Percentiles rank a stretch among this genome's conserved stretches.
Conservation (phyloP, 228 moss, liverwort and hornwort genomes). For the Sphagnum magellanicum region DNA sequence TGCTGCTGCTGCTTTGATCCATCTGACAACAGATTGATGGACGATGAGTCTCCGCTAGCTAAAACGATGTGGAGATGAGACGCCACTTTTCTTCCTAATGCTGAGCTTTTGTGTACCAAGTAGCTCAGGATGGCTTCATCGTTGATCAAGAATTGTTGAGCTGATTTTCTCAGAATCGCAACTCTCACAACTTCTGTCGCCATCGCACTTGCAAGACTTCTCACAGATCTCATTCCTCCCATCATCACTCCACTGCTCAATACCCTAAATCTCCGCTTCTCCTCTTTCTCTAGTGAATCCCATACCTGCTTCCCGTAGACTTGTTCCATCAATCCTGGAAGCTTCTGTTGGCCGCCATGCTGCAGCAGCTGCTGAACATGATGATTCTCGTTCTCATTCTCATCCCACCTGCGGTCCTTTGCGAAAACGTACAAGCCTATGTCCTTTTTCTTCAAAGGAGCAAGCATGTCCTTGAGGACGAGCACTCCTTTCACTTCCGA, state of each 20-base stretch:
- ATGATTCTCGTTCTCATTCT: not conserved
- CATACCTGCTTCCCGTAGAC: constrained; percentile 59
- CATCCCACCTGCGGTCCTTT: constrained; percentile 40
- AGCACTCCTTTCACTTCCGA: constrained; percentile 61
- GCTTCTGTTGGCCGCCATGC: not conserved
- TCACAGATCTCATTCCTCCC: constrained; percentile 50
- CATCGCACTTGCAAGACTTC: constrained; percentile 54
- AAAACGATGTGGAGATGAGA: constrained; percentile 44
- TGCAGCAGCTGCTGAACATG: not conserved
- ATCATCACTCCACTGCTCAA: constrained; percentile 53
- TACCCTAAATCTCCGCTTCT: constrained; percentile 29
- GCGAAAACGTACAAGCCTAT: constrained; percentile 44
- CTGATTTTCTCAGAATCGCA: constrained; percentile 45
- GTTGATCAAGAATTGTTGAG: constrained; percentile 21
- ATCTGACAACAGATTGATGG: constrained; percentile 40
- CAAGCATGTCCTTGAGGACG: constrained; percentile 51
- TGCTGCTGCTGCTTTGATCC: constrained; percentile 19
- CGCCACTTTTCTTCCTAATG: constrained; percentile 47
- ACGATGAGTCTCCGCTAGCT: constrained; percentile 23
- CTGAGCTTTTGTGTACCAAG: constrained; percentile 65
- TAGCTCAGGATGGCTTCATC: constrained; percentile 53
- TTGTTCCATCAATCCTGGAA: constrained; percentile 30
- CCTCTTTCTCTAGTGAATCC: constrained; percentile 47
- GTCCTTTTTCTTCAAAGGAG: constrained; percentile 44
- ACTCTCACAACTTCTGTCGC: constrained; percentile 77